Evolutionary conservation across 352 stramenopile species (phyloP).

Genomic region (Peronospora destructor): DNA sequence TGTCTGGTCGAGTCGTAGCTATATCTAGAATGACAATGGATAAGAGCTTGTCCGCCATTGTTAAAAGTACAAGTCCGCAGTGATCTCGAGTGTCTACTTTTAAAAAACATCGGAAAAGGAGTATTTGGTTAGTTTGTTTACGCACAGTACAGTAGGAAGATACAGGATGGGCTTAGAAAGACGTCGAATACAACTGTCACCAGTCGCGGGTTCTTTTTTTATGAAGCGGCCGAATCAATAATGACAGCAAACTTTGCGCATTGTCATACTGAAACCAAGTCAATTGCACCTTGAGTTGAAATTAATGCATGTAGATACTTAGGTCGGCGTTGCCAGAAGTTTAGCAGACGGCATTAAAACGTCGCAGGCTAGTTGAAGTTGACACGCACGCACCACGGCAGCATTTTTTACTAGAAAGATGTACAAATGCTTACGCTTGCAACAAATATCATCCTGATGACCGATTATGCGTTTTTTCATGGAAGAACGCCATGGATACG

Average conservation of each 20-base stretch:
- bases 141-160: neutral
- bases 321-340: no score
- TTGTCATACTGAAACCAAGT: neutral
- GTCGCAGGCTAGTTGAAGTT: neutral
- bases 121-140: neutral
- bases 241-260: no score
- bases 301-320: no score
- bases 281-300: no score
- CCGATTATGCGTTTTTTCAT: neutral
- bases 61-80: neutral
- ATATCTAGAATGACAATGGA: neutral
- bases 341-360: neutral
- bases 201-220: no score
- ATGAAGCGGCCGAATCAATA: no score
- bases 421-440: neutral
- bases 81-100: no score
- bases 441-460: neutral
- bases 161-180: no score
- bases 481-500: neutral
- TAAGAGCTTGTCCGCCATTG: neutral
- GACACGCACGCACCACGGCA: neutral
- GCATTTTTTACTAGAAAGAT: no score
- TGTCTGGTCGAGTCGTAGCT: slow-evolving; percentile 2
- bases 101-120: no score
- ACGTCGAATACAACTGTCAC: no score